These are phyloP conservation scores for Corinectria fuckeliana DNA, from an alignment of 2,329 filamentous ascomycete species.

Conservation along the genomic window DNA sequence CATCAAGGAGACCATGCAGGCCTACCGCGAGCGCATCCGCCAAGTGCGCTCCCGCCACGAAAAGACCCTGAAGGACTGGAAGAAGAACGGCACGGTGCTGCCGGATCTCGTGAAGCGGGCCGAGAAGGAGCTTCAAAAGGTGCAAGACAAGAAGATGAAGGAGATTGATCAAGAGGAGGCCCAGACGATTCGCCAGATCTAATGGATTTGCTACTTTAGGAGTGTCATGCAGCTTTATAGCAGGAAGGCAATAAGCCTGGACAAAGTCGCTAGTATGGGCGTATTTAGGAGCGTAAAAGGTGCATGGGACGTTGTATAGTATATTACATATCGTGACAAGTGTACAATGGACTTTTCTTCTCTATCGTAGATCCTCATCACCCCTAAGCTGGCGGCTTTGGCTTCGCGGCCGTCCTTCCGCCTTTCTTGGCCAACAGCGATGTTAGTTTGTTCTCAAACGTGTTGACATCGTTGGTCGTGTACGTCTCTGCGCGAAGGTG, in stretches of 20 bases:
- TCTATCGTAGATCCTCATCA: constrained; percentile 22
- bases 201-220: constrained; percentile 29
- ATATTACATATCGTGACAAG: constrained; percentile 39
- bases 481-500: constrained; percentile 49
- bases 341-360: constrained; percentile 33
- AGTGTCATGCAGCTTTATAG: neutral
- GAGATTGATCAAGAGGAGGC: constrained; percentile 58
- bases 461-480: constrained; percentile 40
- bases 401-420: constrained; percentile 29
- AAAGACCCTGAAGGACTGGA: constrained; percentile 58
- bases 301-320: constrained; percentile 35
- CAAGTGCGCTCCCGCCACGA: constrained; percentile 55
- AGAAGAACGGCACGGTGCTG: constrained; percentile 50
- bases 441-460: constrained; percentile 49
- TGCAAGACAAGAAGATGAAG: constrained; percentile 61
- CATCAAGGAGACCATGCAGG: constrained; percentile 54
- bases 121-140: constrained; percentile 54
- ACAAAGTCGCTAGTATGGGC: neutral
- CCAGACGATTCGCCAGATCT: constrained; percentile 51
- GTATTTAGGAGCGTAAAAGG: constrained; percentile 3
- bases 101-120: constrained; percentile 58
- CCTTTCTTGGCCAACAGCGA: constrained; percentile 39
- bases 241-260: neutral
- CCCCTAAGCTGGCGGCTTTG: constrained; percentile 32
- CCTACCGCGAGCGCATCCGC: constrained; percentile 59